Evolutionary conservation across 495 filamentous ascomycete species (phyloP).

Genomic region (Neurospora sp.): DNA sequence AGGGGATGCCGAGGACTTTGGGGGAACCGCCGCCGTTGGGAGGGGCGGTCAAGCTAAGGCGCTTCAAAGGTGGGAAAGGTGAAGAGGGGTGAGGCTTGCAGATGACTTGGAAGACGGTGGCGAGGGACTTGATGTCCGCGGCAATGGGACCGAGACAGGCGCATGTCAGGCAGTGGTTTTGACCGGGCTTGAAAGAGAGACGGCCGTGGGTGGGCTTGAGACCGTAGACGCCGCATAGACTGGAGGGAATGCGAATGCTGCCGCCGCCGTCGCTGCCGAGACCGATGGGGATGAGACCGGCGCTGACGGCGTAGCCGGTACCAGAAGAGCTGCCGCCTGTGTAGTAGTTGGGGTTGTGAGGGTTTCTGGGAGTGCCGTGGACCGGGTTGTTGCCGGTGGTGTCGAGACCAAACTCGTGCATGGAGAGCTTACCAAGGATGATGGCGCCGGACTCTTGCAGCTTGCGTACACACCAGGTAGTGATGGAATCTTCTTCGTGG

Average conservation of each 20-base stretch:
- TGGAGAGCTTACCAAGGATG: conserved; percentile 67
- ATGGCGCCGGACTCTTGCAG: conserved; percentile 66
- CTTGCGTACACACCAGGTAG: conserved; percentile 62
- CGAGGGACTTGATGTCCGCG: conserved; percentile 61
- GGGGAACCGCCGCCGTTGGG: neutral
- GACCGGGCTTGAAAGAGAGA: conserved; percentile 51
- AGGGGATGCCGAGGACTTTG: conserved; percentile 55
- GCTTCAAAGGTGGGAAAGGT: conserved; percentile 31
- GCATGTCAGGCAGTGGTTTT: conserved; percentile 48
- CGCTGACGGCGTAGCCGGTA: conserved; percentile 59
- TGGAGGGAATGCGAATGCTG: conserved; percentile 66
- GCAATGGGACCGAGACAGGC: conserved; percentile 67
- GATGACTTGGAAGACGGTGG: conserved; percentile 62
- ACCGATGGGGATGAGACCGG: conserved; percentile 70
- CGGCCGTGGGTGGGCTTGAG: conserved; percentile 73
- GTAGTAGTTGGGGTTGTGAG: conserved; percentile 65
- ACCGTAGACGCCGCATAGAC: conserved; percentile 73
- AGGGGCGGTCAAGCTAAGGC: conserved; percentile 2
- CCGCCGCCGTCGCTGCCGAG: conserved; percentile 77
- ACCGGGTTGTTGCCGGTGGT: conserved; percentile 77
- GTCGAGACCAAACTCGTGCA: conserved; percentile 77
- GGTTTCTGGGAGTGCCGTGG: conserved; percentile 70
- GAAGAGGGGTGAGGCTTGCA: conserved; percentile 55
- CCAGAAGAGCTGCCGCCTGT: conserved; percentile 79
- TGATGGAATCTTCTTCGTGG: conserved; percentile 33